These are phyloP conservation scores for Cytospora piceae DNA, from an alignment of 2,329 filamentous ascomycete species.

Conservation along the genomic window DNA sequence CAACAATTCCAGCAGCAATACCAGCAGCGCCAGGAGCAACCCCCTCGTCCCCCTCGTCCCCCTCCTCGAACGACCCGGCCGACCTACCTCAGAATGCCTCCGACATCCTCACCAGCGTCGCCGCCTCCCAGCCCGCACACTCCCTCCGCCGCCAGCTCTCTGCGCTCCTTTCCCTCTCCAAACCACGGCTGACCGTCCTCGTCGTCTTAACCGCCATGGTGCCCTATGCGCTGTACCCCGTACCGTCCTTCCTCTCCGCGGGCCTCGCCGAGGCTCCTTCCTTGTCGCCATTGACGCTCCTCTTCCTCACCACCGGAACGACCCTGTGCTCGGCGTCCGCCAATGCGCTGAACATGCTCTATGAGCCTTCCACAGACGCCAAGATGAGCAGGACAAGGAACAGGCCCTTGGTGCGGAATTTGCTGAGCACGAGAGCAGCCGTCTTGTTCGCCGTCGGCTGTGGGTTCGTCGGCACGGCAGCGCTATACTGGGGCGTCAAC, in stretches of 20 bases:
- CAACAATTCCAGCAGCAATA: conserved; percentile 22
- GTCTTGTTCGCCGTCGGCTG: conserved; percentile 78
- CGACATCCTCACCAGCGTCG: conserved; percentile 57
- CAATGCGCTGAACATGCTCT: conserved; percentile 96
- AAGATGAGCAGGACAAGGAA: conserved; percentile 94
- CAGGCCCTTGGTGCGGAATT: conserved; percentile 79
- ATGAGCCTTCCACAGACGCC: conserved; percentile 87
- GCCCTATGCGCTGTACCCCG: conserved; percentile 90
- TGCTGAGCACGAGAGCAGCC: conserved; percentile 74
- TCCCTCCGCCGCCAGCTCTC: conserved; percentile 70
- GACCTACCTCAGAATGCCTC: conserved; percentile 47
- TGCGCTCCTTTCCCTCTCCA: conserved; percentile 88
- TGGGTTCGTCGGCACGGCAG: conserved; percentile 68
- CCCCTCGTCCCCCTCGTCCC: background rate
- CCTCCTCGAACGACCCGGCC: conserved; percentile 12
- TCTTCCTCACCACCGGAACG: conserved; percentile 90
- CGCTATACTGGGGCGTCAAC: conserved; percentile 89
- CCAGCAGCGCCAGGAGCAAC: conserved; percentile 2
- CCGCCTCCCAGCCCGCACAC: conserved; percentile 52
- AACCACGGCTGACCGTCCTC: conserved; percentile 89
- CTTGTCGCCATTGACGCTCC: conserved; percentile 84
- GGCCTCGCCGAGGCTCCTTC: conserved; percentile 70
- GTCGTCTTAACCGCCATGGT: conserved; percentile 90
- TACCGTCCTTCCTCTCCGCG: conserved; percentile 79
- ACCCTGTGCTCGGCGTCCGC: conserved; percentile 87